Evolutionary conservation across 202 grass and related monocot genomes (phyloP), one percentile per base, ranked within the genome.

Genomic region (Digitaria exilis): DNA sequence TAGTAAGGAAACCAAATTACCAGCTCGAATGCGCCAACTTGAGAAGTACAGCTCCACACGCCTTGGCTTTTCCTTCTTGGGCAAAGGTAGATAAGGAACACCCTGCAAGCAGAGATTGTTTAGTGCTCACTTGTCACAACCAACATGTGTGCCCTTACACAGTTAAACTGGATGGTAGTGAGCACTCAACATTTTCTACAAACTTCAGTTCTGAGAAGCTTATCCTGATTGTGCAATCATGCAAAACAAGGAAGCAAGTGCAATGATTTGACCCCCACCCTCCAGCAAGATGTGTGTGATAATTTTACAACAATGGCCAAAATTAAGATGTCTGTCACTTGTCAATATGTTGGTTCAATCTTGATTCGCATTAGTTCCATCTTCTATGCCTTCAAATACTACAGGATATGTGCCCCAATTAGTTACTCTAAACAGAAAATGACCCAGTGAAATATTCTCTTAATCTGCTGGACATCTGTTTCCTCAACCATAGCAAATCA

Each of bases 21-120:
- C 96, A 80, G 91, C 85, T 77, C 89, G 92, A 78, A 99, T 99
- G 58, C 87, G 82, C 96, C 96, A 99, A 82, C 96, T 99, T 34
- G 96, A 99, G 84, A 99, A 99, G 75, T 96, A 99, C 69, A 92
- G 52, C 78, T 94, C 93, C 69, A 99, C 96, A 69, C 93, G 93
- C 83, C 96, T 90, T 13, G 93, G 96, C 75, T 90, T 99, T 90
- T 94, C 90, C 73, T 91, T 99, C 86, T 99, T 91, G 28, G 77
- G 78, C 86, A 99, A 88, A 73, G 93, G 76, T 86, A 86, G 86
- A 83, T 90, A 96, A 54, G 96, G 91, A 80, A 96, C 76, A 78
- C 93, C 93, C 96, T 99, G 80, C 41, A 87, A 58, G 52, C 71
- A 73, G 22, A 82, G 58, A 41, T 73, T 66, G 24, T 63, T 85